Base-by-base conservation (phyloP, 495 filamentous ascomycete species). In the Tuber brumale region DNA sequence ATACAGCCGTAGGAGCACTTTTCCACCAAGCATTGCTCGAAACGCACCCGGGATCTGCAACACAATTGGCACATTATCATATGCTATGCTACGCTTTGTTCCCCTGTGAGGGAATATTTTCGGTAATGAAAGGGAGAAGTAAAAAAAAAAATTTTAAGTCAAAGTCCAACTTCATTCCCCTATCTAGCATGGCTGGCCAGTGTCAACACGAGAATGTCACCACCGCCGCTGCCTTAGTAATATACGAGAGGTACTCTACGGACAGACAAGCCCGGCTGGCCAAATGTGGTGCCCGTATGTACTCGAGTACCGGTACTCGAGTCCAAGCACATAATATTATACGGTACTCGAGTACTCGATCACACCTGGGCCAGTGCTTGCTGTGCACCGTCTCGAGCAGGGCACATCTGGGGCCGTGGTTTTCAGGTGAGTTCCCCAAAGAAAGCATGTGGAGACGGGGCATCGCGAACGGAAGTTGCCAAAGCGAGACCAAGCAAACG, bases 381-480 rank as follows among this genome's bases (percentile, higher is more conserved):
- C 23, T 57, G 23, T 57, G 23, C 46, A 39, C 37, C 37, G 37
- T 39, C 37, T 9, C 46, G 21, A 27, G 48, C n/a, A 57, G 23
- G 23, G 23, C 10, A 57, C 48, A 27, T 57, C 48, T 12, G 9
- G 7, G n/a, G 48, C 27, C 9, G 48, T 27, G 23, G 23, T 57
- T 57, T 27, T 57, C 48, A 23, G 48, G 48, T 57, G 48, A 10
- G n/a, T 10, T 7, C 23, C n/a, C 76, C 76, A 37, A 76, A 57
- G 43, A 45, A 39, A 76, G 76, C 41, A 77, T 71, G 74, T 77
- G 42, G 69, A 77, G 74, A 76, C 74, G 75, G 76, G 48, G 37
- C 75, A 76, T 76, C 61, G 57, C 75, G 14, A 76, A 73, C 75
- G 72, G 16, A 76, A 57, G 42, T 42, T 45, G 46, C 73, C 61